phyloP scores from a whole-genome alignment of 1,139 yeast genomes.

The Debaryomyces fabryi region DNA sequence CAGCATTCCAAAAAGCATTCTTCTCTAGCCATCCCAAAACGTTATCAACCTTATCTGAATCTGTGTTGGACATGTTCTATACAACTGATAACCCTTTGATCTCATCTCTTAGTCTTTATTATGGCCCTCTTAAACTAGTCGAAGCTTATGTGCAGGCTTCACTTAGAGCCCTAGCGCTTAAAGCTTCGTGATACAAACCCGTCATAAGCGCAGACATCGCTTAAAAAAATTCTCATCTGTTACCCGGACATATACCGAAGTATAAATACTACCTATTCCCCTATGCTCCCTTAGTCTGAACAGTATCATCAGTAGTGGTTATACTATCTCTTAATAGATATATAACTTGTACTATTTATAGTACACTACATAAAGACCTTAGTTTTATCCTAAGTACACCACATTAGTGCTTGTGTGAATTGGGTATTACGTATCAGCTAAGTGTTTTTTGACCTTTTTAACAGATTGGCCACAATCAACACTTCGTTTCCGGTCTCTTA shows the following conservation, averaged over 20 bases:
- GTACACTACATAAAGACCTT: conserved; percentile 58
- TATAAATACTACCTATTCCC: conserved; percentile 22
- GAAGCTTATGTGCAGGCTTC: neutral
- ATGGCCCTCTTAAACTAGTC: neutral
- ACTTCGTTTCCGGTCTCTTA: conserved; percentile 81
- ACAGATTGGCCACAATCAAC: conserved; percentile 65
- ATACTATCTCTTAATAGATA: conserved; percentile 61
- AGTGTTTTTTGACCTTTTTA: conserved; percentile 60
- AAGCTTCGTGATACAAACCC: neutral
- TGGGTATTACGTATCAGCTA: conserved; percentile 49
- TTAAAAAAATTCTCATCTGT: conserved; percentile 8
- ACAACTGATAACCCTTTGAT: neutral
- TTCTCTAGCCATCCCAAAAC: conserved; percentile 46
- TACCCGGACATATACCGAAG: conserved; percentile 20
- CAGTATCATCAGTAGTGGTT: conserved; percentile 69
- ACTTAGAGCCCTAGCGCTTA: neutral
- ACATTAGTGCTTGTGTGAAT: conserved; percentile 40
- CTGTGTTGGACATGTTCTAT: conserved; percentile 17
- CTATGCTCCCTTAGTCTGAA: conserved; percentile 26
- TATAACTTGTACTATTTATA: conserved; percentile 43
- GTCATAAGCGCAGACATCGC: neutral
- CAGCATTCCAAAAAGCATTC: conserved; percentile 54
- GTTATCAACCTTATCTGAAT: conserved; percentile 9
- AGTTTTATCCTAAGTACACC: conserved; percentile 36
- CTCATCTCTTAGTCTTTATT: neutral